Percentiles rank a stretch among this genome's conserved stretches.
Conservation (phyloP, 345 rosid species). For the Syzygium grande region DNA sequence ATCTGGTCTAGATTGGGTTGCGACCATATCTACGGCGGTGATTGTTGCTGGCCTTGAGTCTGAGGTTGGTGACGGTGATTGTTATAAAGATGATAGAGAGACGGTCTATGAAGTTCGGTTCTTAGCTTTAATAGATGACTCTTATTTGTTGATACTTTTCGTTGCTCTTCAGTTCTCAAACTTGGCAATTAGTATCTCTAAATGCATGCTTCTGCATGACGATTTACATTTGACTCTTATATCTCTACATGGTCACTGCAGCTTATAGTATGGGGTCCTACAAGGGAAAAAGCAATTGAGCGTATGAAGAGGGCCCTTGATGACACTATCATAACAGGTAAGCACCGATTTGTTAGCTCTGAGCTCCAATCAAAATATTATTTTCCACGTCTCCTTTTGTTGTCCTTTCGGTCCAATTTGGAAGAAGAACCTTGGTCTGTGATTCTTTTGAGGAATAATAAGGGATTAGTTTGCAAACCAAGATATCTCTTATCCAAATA, state of each 20-base stretch:
- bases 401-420: background rate
- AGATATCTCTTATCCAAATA: background rate
- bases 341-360: background rate
- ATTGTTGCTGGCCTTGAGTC: background rate
- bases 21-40: background rate
- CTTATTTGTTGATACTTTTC: background rate
- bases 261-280: conserved; percentile 99
- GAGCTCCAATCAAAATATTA: background rate
- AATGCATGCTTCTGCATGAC: background rate
- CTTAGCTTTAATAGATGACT: background rate
- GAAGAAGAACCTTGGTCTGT: background rate
- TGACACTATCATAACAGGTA: conserved; percentile 92
- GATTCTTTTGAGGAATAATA: background rate
- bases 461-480: background rate
- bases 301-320: conserved; percentile 97
- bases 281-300: conserved; percentile 94
- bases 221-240: background rate
- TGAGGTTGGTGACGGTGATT: background rate
- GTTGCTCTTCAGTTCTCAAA: background rate
- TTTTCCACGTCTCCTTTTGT: background rate
- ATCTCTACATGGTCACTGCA: conserved; percentile 13
- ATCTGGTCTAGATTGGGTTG: background rate
- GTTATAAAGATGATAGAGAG: background rate
- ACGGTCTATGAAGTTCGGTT: background rate
- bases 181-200: background rate